phyloP scores from a whole-genome alignment of 148 eudicot genomes.

The Rhododendron ferrugineum region DNA sequence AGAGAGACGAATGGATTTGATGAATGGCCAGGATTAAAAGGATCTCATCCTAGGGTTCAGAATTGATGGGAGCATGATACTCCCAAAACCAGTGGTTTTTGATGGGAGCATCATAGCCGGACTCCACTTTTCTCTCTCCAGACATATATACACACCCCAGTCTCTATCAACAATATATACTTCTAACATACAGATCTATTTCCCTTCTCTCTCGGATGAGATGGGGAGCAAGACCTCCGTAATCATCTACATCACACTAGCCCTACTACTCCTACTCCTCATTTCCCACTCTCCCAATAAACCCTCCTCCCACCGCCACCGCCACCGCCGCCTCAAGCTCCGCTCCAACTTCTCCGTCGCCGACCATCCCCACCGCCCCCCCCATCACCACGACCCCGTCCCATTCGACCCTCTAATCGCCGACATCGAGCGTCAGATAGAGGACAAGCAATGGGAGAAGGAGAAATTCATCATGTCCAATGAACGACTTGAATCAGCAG shows the following conservation, averaged over 20 bases:
- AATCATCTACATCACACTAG: conserved; percentile 61
- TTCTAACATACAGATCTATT: not conserved
- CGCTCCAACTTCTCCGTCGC: conserved; percentile 53
- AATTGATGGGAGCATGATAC: no score
- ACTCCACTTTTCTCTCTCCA: no score
- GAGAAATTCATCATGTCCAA: conserved; percentile 24
- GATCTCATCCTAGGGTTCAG: no score
- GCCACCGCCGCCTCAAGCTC: conserved; percentile 61
- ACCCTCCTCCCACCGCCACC: conserved; percentile 21
- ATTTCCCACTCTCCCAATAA: conserved; percentile 53
- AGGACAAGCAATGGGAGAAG: conserved; percentile 62
- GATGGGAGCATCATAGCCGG: no score
- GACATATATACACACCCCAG: no score
- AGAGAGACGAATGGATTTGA: no score
- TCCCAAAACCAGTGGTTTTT: no score
- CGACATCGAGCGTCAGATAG: conserved; percentile 56
- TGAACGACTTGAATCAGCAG: conserved; percentile 17
- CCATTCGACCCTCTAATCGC: conserved; percentile 88
- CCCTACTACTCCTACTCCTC: conserved; percentile 44
- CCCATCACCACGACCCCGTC: conserved; percentile 38
- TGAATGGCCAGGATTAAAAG: no score
- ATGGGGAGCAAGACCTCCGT: conserved; percentile 57
- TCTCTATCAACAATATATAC: no score
- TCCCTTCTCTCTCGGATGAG: not conserved
- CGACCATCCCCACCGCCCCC: not conserved